These are phyloP conservation scores for Botryobasidium botryosum DNA, from an alignment of 768 basidiomycete genomes.

Conservation along the genomic window DNA sequence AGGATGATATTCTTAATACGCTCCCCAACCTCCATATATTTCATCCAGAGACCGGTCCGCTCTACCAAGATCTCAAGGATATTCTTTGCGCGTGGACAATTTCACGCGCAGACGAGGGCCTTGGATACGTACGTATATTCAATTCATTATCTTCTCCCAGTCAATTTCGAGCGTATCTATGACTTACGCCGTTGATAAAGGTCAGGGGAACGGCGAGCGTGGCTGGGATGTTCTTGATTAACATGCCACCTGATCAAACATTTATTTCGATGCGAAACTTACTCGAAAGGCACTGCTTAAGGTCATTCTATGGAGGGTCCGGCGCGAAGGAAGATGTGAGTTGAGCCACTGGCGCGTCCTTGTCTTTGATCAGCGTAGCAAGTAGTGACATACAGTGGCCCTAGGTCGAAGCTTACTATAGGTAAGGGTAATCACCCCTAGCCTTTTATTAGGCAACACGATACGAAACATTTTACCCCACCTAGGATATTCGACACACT, in stretches of 20 bases:
- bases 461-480: constrained; percentile 7
- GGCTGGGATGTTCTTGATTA: constrained; percentile 75
- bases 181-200: constrained; percentile 6
- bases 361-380: constrained; percentile 5
- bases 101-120: constrained; percentile 62
- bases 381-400: too few species aligned
- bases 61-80: constrained; percentile 69
- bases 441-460: background rate
- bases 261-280: constrained; percentile 78
- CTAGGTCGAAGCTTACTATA: constrained; percentile 82
- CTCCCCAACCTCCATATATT: constrained; percentile 71
- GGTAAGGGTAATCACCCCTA: constrained; percentile 28
- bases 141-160: background rate
- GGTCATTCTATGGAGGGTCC: constrained; percentile 66
- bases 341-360: constrained; percentile 11
- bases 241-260: constrained; percentile 54
- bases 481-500: constrained; percentile 79
- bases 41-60: constrained; percentile 52
- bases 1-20: constrained; percentile 57
- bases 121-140: constrained; percentile 40
- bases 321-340: constrained; percentile 62
- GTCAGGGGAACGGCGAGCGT: constrained; percentile 24
- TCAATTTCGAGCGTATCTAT: background rate
- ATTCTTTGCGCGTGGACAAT: constrained; percentile 82
- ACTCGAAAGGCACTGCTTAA: constrained; percentile 67